Evolutionary conservation across 2,329 filamentous ascomycete genomes (phyloP), one percentile per base, ranked within the genome.

Genomic region (Fusarium nelsonii): DNA sequence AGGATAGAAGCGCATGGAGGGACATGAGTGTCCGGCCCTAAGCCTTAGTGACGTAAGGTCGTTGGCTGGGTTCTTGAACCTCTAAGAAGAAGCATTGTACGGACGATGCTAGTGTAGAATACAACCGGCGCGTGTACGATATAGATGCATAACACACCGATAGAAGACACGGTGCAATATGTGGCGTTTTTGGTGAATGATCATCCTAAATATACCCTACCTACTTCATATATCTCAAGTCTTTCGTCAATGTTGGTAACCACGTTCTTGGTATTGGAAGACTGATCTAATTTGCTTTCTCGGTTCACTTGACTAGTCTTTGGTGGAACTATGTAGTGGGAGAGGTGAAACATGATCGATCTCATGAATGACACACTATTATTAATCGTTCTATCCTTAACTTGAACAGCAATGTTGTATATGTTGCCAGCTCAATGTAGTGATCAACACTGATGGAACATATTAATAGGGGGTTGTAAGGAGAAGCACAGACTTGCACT

Each of bases 111-210:
- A 26, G 46, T 70, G 53, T 68, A 60, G 41, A 50, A 68, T 8
- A 43, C 44, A 49, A 28, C 8, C 48, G 20, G 39, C 32, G 37
- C 30, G 26, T 68, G 58, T 61, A 68, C 18, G 41, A 68, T 54
- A 62, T 40, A 52, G 18, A 41, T 40, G 44, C 18, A 59, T 23
- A 49, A 26, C 48, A n/a, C 18, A 30, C 15, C 18, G 14, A n/a
- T 32, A n/a, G 28, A 39, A 18, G 45, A 26, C 12, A 45, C 41
- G 32, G 23, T n/a, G 43, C 43, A 63, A 44, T 41, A 51, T 34
- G 32, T 36, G 63, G 63, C 63, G 63, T 68, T 68, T 15, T 41
- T 44, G 36, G 26, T 28, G 28, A 45, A 18, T 14, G 26, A 58
- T 23, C 28, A 30, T 30, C 14, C 32, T 45, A 23, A 20, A 39